Conservation (phyloP, 2,329 filamentous ascomycete species). For the Stemphylium lycopersici region DNA sequence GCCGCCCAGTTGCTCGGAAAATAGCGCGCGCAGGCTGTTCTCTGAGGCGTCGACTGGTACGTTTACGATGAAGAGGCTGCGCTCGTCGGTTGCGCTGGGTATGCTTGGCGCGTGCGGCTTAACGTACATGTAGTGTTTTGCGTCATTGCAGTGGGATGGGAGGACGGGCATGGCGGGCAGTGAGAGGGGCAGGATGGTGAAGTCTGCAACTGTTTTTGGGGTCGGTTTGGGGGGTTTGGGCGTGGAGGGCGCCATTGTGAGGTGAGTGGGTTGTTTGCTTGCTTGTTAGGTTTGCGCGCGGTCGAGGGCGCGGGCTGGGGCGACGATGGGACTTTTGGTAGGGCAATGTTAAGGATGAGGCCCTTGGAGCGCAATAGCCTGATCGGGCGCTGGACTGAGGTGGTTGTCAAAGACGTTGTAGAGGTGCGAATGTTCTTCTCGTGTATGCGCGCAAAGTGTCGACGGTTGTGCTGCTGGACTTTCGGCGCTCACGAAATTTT, state of each 20-base stretch:
- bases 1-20: slow-evolving; percentile 74
- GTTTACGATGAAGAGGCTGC: slow-evolving; percentile 91
- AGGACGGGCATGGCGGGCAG: slow-evolving; percentile 56
- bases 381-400: neutral
- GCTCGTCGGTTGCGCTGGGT: slow-evolving; percentile 66
- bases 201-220: slow-evolving; percentile 60
- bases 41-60: slow-evolving; percentile 84
- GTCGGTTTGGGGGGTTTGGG: slow-evolving; percentile 21
- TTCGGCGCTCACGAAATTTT: slow-evolving; percentile 39
- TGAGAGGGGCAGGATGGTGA: slow-evolving; percentile 71
- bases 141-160: slow-evolving; percentile 52
- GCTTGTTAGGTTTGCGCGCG: neutral
- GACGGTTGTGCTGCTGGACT: slow-evolving; percentile 8
- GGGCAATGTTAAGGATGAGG: neutral
- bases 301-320: neutral
- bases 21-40: slow-evolving; percentile 75
- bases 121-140: slow-evolving; percentile 85
- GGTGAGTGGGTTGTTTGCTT: neutral
- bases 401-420: neutral
- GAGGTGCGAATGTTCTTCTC: neutral
- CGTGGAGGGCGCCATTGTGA: slow-evolving; percentile 27
- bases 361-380: neutral
- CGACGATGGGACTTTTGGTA: neutral
- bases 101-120: slow-evolving; percentile 79
- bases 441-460: slow-evolving; percentile 3